Base-by-base conservation (phyloP, 208 protist species). In the Acanthamoeba sp. region DNA sequence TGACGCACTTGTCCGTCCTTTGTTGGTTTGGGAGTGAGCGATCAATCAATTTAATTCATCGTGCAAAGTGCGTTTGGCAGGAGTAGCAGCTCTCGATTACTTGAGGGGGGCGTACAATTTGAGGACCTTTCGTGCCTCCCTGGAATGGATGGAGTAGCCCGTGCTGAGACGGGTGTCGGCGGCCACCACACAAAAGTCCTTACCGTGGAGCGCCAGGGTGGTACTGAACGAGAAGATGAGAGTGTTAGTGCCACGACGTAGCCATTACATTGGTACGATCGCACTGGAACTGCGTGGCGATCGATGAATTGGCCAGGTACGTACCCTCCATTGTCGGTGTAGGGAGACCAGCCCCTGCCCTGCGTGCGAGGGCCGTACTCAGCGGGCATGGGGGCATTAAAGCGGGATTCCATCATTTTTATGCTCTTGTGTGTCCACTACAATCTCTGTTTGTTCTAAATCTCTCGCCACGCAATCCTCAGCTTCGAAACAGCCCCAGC, bases 131-230 rank as follows among this genome's bases (percentile, higher is more conserved):
- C 98, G 97, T 52, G 89, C 87, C 85, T 99, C 97, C 57, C 99
- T 97, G n/a, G 98, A 98, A 94, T 98, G 96, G 88, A 99, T 99
- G 94, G 97, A 98, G 96, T 99, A 99, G 85, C 99, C 99, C 78
- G 88, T 91, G 95, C 98, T 99, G 95, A 99, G 96, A 64, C 99
- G 98, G 16, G 99, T 99, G 96, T 99, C 99, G 55, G 97, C 98
- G 40, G 99, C 99, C 73, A 99, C 94, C 38, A 99, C 97, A 55
- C 98, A 98, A 95, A 98, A 99, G 97, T 99, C 98, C 32, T 97
- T 97, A 20, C 99, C 99, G 18, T 98, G 98, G 84, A 99, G 98
- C 57, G 98, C 99, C 0, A 99, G 95, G 55, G 98, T 98, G 18
- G 99, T 99, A 59, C 99, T 98, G 27, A 10, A 93, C 5, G 59